phyloP scores from a whole-genome alignment of 805 yeast species.

The Metschnikowia sp. region DNA sequence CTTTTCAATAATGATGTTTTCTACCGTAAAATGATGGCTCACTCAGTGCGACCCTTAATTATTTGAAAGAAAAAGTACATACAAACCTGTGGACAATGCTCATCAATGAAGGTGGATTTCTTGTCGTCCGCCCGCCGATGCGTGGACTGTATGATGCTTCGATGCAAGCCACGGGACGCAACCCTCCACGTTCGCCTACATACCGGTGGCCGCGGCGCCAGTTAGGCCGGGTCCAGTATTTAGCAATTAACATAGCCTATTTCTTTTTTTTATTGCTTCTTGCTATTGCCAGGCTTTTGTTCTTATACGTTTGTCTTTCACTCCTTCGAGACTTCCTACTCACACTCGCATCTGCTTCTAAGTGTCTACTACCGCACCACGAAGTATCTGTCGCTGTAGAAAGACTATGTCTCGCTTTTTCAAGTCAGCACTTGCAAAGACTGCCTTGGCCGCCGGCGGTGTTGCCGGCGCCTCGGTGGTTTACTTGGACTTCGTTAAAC shows the following conservation, averaged over 20 bases:
- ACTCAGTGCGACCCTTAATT: background rate
- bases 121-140: background rate
- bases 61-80: too few relatives aligned
- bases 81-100: too few relatives aligned
- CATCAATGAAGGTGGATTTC: background rate
- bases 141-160: background rate
- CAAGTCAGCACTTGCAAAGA: constrained; percentile 27
- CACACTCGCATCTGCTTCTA: background rate
- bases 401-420: constrained; percentile 18
- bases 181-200: constrained; percentile 15
- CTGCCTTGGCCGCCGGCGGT: constrained; percentile 30
- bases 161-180: constrained; percentile 11
- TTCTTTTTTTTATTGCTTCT: background rate
- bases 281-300: background rate
- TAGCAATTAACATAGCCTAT: background rate
- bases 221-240: constrained; percentile 9
- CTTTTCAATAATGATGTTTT: too few relatives aligned
- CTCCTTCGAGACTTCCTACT: background rate
- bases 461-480: constrained; percentile 35
- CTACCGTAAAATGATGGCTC: too few relatives aligned
- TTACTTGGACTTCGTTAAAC: constrained; percentile 38
- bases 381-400: background rate
- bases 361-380: background rate
- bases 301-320: background rate
- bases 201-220: constrained; percentile 13